These are phyloP conservation scores for Telfairia occidentalis DNA, from an alignment of 331 rosid species.

Conservation along the genomic window DNA sequence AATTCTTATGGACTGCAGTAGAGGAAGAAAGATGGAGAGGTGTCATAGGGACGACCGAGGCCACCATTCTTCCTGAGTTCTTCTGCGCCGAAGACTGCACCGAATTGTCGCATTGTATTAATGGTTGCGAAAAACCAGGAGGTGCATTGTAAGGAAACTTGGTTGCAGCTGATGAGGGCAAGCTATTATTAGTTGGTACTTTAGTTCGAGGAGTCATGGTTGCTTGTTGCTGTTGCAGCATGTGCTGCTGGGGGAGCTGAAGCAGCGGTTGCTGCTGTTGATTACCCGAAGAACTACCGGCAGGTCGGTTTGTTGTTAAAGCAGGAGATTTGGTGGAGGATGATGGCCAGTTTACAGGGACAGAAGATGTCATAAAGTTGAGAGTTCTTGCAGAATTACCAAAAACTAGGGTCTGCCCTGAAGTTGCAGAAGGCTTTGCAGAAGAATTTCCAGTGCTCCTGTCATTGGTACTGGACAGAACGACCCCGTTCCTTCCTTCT, in stretches of 20 bases:
- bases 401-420: constrained; percentile 50
- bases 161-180: constrained; percentile 14
- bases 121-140: constrained; percentile 32
- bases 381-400: constrained; percentile 49
- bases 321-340: constrained; percentile 25
- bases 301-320: constrained; percentile 22
- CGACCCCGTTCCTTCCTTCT: constrained; percentile 32
- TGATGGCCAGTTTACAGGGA: constrained; percentile 37
- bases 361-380: constrained; percentile 38
- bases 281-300: constrained; percentile 26
- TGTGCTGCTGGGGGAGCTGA: constrained; percentile 30
- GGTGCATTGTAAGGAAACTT: constrained; percentile 29
- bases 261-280: constrained; percentile 33
- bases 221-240: constrained; percentile 40
- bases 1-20: constrained; percentile 12
- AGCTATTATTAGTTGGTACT: constrained; percentile 16
- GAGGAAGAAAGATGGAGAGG: constrained; percentile 22
- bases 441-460: constrained; percentile 37
- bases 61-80: constrained; percentile 23
- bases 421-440: constrained; percentile 23
- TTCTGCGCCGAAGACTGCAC: constrained; percentile 31
- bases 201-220: constrained; percentile 22
- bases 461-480: constrained; percentile 28
- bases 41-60: constrained; percentile 24
- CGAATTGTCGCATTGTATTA: constrained; percentile 26